Percentiles rank a stretch among this genome's conserved stretches.
These are phyloP conservation scores for Coemansia sp. DNA, from an alignment of 192 early-diverging fungal genomes.

Conservation along the genomic window DNA sequence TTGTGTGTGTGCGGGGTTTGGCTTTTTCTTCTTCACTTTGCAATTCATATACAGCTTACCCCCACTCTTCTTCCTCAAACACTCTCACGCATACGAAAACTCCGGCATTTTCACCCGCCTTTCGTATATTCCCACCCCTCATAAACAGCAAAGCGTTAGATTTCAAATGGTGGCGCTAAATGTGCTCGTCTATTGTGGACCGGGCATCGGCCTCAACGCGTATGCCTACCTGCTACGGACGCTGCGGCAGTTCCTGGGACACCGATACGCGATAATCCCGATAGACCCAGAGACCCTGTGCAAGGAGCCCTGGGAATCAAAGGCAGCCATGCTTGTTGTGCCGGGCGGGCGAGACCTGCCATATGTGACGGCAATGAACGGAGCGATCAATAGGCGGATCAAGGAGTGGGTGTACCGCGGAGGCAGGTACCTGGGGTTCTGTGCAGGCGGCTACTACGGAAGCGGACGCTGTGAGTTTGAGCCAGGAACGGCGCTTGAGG, in stretches of 20 bases:
- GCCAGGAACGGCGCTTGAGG: slow-evolving; percentile 59
- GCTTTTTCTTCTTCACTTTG: background rate
- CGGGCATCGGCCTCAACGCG: slow-evolving; percentile 40
- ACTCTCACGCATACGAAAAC: too few relatives aligned
- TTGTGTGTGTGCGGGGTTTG: background rate
- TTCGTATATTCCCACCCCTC: background rate
- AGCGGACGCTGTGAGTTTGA: slow-evolving; percentile 76
- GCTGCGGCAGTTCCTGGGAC: slow-evolving; percentile 73
- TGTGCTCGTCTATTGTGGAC: slow-evolving; percentile 54
- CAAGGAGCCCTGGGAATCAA: slow-evolving; percentile 86
- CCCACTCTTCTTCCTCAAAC: background rate
- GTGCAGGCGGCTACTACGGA: slow-evolving; percentile 89
- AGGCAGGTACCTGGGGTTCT: slow-evolving; percentile 89
- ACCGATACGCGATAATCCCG: slow-evolving; percentile 85
- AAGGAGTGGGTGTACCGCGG: slow-evolving; percentile 66
- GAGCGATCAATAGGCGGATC: slow-evolving; percentile 63
- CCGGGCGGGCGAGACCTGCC: slow-evolving; percentile 89
- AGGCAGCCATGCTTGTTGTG: slow-evolving; percentile 81
- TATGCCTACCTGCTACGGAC: slow-evolving; percentile 54
- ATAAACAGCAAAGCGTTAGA: background rate
- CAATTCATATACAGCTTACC: background rate
- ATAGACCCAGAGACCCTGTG: slow-evolving; percentile 71
- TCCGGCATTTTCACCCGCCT: too few relatives aligned
- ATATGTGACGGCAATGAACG: slow-evolving; percentile 72
- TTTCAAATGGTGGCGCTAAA: slow-evolving; percentile 36